These are phyloP conservation scores for Juglanconis juglandina DNA, from an alignment of 2,329 filamentous ascomycete genomes.

Conservation along the genomic window DNA sequence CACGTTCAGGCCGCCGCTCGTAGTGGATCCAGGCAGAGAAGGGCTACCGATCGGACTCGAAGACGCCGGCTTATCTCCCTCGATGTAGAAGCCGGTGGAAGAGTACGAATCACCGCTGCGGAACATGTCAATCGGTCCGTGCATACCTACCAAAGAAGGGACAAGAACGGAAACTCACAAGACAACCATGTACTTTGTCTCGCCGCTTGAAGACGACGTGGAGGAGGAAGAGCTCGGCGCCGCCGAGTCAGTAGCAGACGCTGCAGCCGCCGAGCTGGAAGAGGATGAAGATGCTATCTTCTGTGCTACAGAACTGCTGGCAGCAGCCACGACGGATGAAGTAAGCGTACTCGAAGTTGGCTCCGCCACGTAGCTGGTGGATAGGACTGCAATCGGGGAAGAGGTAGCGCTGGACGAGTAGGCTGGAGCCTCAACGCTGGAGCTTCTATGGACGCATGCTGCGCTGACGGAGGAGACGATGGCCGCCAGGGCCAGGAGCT, in stretches of 20 bases:
- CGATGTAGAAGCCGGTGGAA: constrained; percentile 18
- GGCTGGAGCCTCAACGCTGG: not conserved
- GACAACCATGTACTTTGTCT: constrained; percentile 16
- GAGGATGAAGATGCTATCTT: not conserved
- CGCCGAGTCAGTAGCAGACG: not conserved
- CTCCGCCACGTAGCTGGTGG: not conserved
- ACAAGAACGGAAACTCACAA: constrained; percentile 2
- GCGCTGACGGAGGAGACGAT: constrained; percentile 10
- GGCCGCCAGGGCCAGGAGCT: constrained; percentile 8
- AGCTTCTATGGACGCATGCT: constrained; percentile 10
- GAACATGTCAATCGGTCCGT: not conserved
- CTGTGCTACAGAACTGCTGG: not conserved
- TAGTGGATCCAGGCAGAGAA: constrained; percentile 8
- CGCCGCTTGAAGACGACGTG: not conserved
- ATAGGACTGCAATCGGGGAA: not conserved
- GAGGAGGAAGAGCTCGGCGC: not conserved
- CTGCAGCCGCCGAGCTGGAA: not conserved
- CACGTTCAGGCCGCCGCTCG: constrained; percentile 15
- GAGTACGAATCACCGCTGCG: constrained; percentile 17
- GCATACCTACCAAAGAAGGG: too few relatives aligned
- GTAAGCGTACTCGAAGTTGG: not conserved
- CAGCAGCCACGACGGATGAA: not conserved
- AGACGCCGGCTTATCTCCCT: constrained; percentile 14
- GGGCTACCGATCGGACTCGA: constrained; percentile 6
- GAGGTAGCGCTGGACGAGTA: not conserved